phyloP scores from a whole-genome alignment of 148 eudicot genomes.

The Pouteria glomerata region DNA sequence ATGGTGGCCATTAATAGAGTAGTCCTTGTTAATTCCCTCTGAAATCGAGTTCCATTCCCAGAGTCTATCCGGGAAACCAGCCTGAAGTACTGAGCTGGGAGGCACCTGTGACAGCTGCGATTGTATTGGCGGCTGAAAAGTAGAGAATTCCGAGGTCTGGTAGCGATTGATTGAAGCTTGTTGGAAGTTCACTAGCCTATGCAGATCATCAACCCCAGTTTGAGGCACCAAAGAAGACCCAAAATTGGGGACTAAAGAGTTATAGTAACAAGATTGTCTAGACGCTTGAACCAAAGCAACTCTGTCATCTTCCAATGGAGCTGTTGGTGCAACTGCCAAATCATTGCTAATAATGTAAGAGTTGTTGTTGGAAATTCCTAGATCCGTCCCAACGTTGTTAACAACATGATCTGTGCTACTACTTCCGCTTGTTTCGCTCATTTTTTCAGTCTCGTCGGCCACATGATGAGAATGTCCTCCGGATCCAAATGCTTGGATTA shows the following conservation, averaged over 20 bases:
- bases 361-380: slow-evolving; percentile 43
- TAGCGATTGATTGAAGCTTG: slow-evolving; percentile 28
- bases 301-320: slow-evolving; percentile 1
- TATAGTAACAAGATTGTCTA: not conserved
- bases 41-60: slow-evolving; percentile 71
- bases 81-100: slow-evolving; percentile 18
- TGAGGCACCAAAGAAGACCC: slow-evolving; percentile 13
- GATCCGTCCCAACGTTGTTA: slow-evolving; percentile 41
- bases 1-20: slow-evolving; percentile 33
- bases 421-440: slow-evolving; percentile 48
- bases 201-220: slow-evolving; percentile 49
- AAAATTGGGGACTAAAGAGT: slow-evolving; percentile 2
- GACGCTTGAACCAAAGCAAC: not conserved
- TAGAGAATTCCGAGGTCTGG: slow-evolving; percentile 14
- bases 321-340: slow-evolving; percentile 4
- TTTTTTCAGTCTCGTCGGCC: slow-evolving; percentile 19
- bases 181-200: slow-evolving; percentile 55
- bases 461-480: too few species aligned
- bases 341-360: slow-evolving; percentile 20
- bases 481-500: slow-evolving; percentile 4
- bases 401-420: slow-evolving; percentile 39
- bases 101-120: slow-evolving; percentile 6
- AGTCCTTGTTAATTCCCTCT: slow-evolving; percentile 53
- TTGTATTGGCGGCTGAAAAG: slow-evolving; percentile 17
- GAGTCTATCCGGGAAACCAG: slow-evolving; percentile 34